A percentile compares a stretch with the other conserved stretches of the same genome.
phyloP scores from a whole-genome alignment of 768 basidiomycete species.

The Mycena indigotica region DNA sequence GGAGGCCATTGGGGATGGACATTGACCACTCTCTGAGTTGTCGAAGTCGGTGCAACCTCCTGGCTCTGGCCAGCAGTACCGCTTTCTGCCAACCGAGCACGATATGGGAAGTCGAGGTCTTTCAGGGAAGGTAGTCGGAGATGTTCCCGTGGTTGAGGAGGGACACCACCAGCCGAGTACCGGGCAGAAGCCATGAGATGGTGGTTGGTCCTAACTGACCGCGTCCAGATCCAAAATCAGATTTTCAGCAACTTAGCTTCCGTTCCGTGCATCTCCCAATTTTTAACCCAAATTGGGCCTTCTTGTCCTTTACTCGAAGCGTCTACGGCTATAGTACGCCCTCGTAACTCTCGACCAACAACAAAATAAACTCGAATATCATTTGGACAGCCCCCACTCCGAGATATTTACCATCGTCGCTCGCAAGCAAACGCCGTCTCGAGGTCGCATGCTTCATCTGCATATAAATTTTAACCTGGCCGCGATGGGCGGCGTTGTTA shows the following conservation, averaged over 20 bases:
- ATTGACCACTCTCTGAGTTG: slow-evolving; percentile 28
- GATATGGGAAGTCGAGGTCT: slow-evolving; percentile 66
- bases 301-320: too few relatives aligned
- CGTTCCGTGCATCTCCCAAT: too few relatives aligned
- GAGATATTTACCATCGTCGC: too few relatives aligned
- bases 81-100: slow-evolving; percentile 33
- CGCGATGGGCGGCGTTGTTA: background rate
- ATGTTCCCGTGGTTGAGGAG: slow-evolving; percentile 37
- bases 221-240: too few relatives aligned
- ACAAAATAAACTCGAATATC: too few relatives aligned
- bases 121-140: slow-evolving; percentile 72
- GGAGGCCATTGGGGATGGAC: slow-evolving; percentile 40
- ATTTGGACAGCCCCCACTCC: too few relatives aligned
- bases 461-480: too few relatives aligned
- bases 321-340: background rate
- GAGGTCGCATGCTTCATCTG: background rate
- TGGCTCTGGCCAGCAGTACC: slow-evolving; percentile 21
- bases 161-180: slow-evolving; percentile 19
- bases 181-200: slow-evolving; percentile 16
- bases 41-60: slow-evolving; percentile 32
- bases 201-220: background rate
- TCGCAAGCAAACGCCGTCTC: background rate
- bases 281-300: background rate
- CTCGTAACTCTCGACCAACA: too few relatives aligned
- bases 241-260: too few relatives aligned